These are phyloP conservation scores for Sporothrix humicola DNA, from an alignment of 2,329 filamentous ascomycete genomes.

Conservation along the genomic window DNA sequence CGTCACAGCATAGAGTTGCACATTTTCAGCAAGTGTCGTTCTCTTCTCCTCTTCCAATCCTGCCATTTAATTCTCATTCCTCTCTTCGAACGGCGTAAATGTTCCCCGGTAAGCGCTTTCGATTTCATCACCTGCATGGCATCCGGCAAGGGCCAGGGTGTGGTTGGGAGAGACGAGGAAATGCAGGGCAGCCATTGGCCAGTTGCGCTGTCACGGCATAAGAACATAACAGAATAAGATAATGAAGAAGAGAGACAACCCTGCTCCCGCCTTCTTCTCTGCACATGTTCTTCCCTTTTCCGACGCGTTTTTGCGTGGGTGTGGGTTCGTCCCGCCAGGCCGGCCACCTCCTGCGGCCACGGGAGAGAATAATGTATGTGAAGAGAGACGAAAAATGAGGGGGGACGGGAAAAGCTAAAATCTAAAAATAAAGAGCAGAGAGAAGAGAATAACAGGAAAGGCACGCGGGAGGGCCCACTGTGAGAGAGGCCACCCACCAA, in stretches of 20 bases:
- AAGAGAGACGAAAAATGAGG: not conserved
- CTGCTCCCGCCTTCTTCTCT: not conserved
- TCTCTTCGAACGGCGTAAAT: not conserved
- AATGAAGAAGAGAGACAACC: not conserved
- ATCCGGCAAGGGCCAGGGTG: slow-evolving; percentile 5
- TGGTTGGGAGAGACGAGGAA: not conserved
- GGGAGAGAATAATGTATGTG: not conserved
- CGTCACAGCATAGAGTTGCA: not conserved
- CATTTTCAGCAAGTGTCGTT: not conserved
- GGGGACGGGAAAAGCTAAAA: not conserved
- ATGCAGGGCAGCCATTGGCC: slow-evolving; percentile 1
- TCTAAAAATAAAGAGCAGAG: slow-evolving; percentile 21
- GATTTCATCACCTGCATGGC: slow-evolving; percentile 26
- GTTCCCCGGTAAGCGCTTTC: slow-evolving; percentile 26
- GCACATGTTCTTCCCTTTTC: not conserved
- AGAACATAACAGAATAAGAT: not conserved
- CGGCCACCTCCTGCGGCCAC: slow-evolving; percentile 11
- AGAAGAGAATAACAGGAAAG: not conserved
- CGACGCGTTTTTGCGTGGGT: not conserved
- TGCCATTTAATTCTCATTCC: not conserved
- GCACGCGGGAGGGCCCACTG: not conserved
- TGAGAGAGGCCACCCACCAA: slow-evolving; percentile 4
- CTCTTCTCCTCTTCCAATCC: not conserved
- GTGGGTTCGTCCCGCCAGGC: slow-evolving; percentile 16
- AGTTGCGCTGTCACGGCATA: not conserved